Conservation (phyloP, 805 yeast genomes). For the Phaffomyces opuntiae region DNA sequence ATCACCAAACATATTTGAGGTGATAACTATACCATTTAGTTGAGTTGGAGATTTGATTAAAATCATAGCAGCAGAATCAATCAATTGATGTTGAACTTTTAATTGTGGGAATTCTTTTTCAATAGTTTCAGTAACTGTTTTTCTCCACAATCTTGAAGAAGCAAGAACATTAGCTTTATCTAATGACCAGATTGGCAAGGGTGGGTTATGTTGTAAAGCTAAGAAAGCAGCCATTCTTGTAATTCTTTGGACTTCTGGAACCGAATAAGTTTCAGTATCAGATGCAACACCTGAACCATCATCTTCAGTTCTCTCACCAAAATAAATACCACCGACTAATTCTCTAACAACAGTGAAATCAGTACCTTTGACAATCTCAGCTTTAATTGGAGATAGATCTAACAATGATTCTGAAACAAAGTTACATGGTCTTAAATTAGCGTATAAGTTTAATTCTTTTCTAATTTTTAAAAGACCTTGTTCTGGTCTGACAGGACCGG, state of each 20-base stretch:
- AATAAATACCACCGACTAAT: conserved; percentile 96
- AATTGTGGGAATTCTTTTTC: conserved; percentile 86
- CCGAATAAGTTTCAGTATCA: conserved; percentile 90
- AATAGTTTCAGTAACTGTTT: conserved; percentile 81
- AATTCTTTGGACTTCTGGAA: conserved; percentile 88
- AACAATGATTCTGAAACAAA: conserved; percentile 81
- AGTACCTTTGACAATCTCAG: conserved; percentile 83
- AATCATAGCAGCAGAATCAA: conserved; percentile 99
- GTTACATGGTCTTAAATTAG: conserved; percentile 94
- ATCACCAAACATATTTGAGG: conserved; percentile 97
- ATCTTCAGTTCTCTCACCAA: conserved; percentile 93
- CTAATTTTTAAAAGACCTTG: conserved; percentile 92
- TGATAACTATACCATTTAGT: conserved; percentile 86
- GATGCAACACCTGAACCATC: conserved; percentile 80
- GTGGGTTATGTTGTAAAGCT: conserved; percentile 91
- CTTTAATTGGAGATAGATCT: conserved; percentile 81
- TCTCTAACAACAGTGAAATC: conserved; percentile 93
- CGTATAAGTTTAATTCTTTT: conserved; percentile 89
- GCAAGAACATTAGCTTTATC: conserved; percentile 98
- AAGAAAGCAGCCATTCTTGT: conserved; percentile 97
- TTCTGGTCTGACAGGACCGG: conserved; percentile 94
- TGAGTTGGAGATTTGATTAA: conserved; percentile 85
- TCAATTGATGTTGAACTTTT: conserved; percentile 84
- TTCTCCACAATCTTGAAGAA: conserved; percentile 93
- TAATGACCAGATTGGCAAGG: conserved; percentile 89